These are phyloP conservation scores for Puccinia hordei DNA, from an alignment of 1,284 basidiomycete species.

Conservation along the genomic window DNA sequence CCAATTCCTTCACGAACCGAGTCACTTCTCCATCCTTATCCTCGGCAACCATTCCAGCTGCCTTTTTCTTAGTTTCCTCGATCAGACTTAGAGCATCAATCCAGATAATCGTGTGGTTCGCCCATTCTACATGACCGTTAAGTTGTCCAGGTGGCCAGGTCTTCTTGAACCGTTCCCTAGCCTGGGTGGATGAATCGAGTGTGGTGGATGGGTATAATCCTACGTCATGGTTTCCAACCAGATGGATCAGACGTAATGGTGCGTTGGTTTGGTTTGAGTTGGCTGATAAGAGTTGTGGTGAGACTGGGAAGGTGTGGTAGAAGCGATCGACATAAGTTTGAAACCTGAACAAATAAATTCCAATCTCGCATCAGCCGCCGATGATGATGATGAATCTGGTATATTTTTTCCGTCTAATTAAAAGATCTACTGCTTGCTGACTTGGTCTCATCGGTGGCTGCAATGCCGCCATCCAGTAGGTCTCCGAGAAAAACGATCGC, in stretches of 20 bases:
- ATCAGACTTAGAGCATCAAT: constrained; percentile 74
- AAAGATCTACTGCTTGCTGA: no score
- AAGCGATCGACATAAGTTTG: constrained; percentile 67
- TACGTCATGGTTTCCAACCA: constrained; percentile 86
- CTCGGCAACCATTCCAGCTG: constrained; percentile 63
- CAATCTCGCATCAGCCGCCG: neutral
- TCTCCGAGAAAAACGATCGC: constrained; percentile 78
- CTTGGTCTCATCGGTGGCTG: constrained; percentile 67
- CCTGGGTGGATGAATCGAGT: constrained; percentile 44
- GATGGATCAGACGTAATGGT: constrained; percentile 65
- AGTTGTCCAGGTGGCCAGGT: constrained; percentile 61
- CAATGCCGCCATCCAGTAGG: constrained; percentile 72
- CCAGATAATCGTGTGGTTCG: constrained; percentile 73
- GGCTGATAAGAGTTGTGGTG: constrained; percentile 62
- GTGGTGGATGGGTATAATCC: constrained; percentile 63
- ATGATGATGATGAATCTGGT: no score
- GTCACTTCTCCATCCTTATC: constrained; percentile 67
- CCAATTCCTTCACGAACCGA: constrained; percentile 53
- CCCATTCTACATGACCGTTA: constrained; percentile 71
- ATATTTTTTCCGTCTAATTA: no score
- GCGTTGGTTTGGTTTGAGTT: neutral
- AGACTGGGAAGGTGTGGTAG: constrained; percentile 60
- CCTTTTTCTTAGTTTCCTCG: constrained; percentile 73
- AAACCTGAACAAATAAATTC: constrained; percentile 64
- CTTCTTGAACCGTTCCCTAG: constrained; percentile 55